phyloP scores from a whole-genome alignment of 2,329 filamentous ascomycete species.

The Akanthomyces lecanii region DNA sequence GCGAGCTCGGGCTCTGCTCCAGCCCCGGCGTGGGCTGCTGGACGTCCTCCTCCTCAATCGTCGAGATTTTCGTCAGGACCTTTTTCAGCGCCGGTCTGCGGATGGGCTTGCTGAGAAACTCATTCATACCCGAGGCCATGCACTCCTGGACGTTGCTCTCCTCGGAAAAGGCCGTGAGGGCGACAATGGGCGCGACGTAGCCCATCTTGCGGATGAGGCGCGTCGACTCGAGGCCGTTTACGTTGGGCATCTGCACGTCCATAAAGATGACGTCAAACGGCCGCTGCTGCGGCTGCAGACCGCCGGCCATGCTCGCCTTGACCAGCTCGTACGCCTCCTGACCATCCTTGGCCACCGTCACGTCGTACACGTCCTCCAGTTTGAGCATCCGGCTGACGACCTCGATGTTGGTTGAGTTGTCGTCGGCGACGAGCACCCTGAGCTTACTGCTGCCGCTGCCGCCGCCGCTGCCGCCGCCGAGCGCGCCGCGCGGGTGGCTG shows the following conservation, averaged over 20 bases:
- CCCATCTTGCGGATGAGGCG: constrained; percentile 81
- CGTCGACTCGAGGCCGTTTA: constrained; percentile 85
- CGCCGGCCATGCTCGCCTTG: constrained; percentile 64
- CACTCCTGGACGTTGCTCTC: constrained; percentile 85
- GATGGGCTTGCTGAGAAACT: constrained; percentile 78
- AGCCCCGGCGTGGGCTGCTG: not conserved
- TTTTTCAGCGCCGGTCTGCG: constrained; percentile 78
- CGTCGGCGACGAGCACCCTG: constrained; percentile 79
- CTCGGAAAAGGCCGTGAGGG: constrained; percentile 84
- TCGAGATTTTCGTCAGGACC: constrained; percentile 77
- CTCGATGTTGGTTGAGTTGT: constrained; percentile 56
- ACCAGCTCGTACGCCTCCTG: constrained; percentile 86
- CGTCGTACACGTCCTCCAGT: constrained; percentile 75
- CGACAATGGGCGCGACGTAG: constrained; percentile 83
- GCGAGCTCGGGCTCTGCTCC: not conserved
- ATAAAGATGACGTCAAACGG: constrained; percentile 89
- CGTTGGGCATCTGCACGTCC: constrained; percentile 94
- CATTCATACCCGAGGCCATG: constrained; percentile 87
- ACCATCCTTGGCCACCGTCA: constrained; percentile 80
- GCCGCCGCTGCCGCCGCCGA: not conserved
- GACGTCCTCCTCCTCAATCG: constrained; percentile 64
- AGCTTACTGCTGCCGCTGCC: constrained; percentile 41
- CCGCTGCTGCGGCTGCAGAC: constrained; percentile 49
- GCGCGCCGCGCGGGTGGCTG: not conserved
- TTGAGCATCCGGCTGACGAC: constrained; percentile 63